Evolutionary conservation across 1,139 yeast genomes (phyloP).

Genomic region (Hyphopichia burtonii): DNA sequence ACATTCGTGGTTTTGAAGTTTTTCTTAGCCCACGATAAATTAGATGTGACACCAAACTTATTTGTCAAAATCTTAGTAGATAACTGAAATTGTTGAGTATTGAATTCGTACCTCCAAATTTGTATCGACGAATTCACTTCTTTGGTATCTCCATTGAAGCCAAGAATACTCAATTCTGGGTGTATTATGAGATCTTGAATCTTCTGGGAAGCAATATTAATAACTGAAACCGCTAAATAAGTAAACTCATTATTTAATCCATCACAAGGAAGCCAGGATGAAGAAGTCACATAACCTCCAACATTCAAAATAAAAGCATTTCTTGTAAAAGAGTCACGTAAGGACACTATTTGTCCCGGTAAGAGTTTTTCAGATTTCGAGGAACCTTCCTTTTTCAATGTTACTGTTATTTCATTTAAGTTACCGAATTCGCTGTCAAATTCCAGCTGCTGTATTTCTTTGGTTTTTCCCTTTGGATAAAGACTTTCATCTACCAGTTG

Average conservation of each 20-base stretch:
- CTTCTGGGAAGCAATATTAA: constrained; percentile 26
- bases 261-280: constrained; percentile 52
- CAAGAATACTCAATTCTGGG: constrained; percentile 34
- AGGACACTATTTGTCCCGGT: constrained; percentile 7
- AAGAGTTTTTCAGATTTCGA: background rate
- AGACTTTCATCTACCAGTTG: background rate
- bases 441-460: background rate
- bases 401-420: background rate
- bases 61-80: constrained; percentile 36
- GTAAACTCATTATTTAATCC: constrained; percentile 6
- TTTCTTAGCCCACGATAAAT: constrained; percentile 52
- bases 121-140: constrained; percentile 41
- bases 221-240: constrained; percentile 53
- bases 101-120: constrained; percentile 42
- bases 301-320: constrained; percentile 48
- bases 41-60: constrained; percentile 52
- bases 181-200: constrained; percentile 22
- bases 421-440: background rate
- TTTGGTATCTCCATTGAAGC: constrained; percentile 1
- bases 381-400: background rate
- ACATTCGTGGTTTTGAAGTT: constrained; percentile 17
- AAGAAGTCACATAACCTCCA: constrained; percentile 56
- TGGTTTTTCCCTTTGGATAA: background rate
- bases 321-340: constrained; percentile 22
- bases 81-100: constrained; percentile 21